Base-by-base conservation (phyloP, 768 basidiomycete genomes). In the Mycena metata region DNA sequence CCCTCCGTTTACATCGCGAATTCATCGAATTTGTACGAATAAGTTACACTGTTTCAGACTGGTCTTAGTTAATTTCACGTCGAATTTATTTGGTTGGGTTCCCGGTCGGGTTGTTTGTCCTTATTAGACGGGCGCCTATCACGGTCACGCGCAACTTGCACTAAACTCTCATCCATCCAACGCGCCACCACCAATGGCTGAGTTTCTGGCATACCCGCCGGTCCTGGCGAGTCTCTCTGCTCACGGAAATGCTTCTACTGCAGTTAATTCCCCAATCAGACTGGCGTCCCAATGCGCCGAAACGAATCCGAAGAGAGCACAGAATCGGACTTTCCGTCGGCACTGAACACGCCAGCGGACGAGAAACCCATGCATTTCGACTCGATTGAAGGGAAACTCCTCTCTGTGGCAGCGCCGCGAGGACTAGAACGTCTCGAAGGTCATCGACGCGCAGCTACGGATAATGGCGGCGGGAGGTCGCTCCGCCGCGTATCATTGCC, bases 291-390 rank as follows among this genome's bases (percentile, higher is more conserved):
- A 9, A 67, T 71, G 57, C 43, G 24, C 21, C 70, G 70, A 13
- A 65, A 54, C 45, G 67, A 71, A 17, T 71, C 66, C 21, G 58
- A 21, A 50, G 68, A 69, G 17, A 69, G 57, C 43, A 51, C 64
- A 8, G 62, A 67, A n/a, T 71, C 70, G 33, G 24, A 67, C 0
- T 64, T 68, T 33, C 63, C 35, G 15, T 71, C 66, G 10, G 59
- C 39, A 15, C 59, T 71, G 21, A 64, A 71, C 55, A 71, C 70
- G 1, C 70, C 70, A 9, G 52, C 70, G 1, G 70, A 71, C 49
- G 70, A 71, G 33, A 15, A 49, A 0, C 1, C 21, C 16, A 26
- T 66, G 58, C 30, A 54, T n/a, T 71, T 71, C 17, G 62, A 71
- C 21, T 56, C 63, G 3, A 16, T 68, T 5, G 64, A 61, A 47